Conservation (phyloP, 192 early-diverging fungal genomes). For the Entomortierella lignicola region DNA sequence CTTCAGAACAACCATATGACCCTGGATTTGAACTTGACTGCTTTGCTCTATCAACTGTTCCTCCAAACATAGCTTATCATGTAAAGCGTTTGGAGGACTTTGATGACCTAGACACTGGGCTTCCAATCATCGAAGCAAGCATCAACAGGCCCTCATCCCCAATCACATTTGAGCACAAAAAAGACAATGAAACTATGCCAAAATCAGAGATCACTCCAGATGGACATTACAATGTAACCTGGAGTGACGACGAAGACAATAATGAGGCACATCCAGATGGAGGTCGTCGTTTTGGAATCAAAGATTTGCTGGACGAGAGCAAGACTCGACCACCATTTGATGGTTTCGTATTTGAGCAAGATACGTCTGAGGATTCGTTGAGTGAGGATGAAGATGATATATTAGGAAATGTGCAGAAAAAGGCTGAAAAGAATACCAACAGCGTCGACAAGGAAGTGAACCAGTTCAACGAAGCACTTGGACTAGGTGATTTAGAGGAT, state of each 20-base stretch:
- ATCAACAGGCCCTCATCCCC: slow-evolving; percentile 1
- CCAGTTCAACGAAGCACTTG: slow-evolving; percentile 22
- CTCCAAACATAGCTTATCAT: slow-evolving; percentile 28
- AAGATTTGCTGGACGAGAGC: slow-evolving; percentile 27
- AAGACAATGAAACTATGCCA: slow-evolving; percentile 6
- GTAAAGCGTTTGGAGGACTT: slow-evolving; percentile 1
- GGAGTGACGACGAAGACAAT: slow-evolving; percentile 22
- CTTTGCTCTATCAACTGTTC: slow-evolving; percentile 14
- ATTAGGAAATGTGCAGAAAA: slow-evolving; percentile 1
- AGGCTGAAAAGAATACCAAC: not conserved
- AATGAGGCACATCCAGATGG: not conserved
- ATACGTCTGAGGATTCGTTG: slow-evolving; percentile 41
- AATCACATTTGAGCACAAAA: not conserved
- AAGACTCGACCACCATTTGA: slow-evolving; percentile 42
- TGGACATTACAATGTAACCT: slow-evolving; percentile 18
- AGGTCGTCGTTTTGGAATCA: slow-evolving; percentile 37
- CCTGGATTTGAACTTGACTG: slow-evolving; percentile 28
- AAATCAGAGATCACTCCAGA: slow-evolving; percentile 15
- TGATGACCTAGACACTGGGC: slow-evolving; percentile 9
- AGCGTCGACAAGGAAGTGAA: not conserved
- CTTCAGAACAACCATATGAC: slow-evolving; percentile 38
- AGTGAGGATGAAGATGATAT: slow-evolving; percentile 48
- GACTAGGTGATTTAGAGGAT: slow-evolving; percentile 32
- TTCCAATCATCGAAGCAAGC: slow-evolving; percentile 12
- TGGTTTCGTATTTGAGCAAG: slow-evolving; percentile 36